Evolutionary conservation across 805 yeast genomes (phyloP), one percentile per base, ranked within the genome.

Genomic region (Candida schatavii): DNA sequence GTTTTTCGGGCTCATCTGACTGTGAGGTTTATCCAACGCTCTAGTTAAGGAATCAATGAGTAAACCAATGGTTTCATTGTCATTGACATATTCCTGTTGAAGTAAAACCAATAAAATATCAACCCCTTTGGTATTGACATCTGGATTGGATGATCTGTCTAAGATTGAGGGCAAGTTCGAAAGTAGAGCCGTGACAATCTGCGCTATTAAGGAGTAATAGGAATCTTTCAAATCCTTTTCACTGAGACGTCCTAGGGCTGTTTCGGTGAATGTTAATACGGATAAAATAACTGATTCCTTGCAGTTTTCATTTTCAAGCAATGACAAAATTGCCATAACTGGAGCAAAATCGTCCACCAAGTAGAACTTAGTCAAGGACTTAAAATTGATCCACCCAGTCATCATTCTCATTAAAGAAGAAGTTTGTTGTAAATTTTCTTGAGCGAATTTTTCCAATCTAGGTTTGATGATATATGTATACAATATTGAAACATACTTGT

Each of bases 341-440:
- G 88, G 77, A 2, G 75, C 68, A 39, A 62, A 70, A 35, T 83
- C 74, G 47, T 85, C 85, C 41, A 71, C 61, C 42, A 72, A 72
- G 34, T 88, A 61, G 44, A 83, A 77, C 11, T 69, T 68, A 36
- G 72, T 64, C 29, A 83, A 68, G 18, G 66, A 64, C 4, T 68
- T 64, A 3, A 50, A 45, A 15, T 56, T 62, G 18, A 70, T 57
- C 81, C 95, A 77, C 6, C 75, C 64, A 5, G 78, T 61, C 52
- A 91, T 75, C 7, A 88, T 56, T 42, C 71, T 77, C 77, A 90
- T 65, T 34, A 91, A 57, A 0, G 95, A 75, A 0, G 97, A 88
- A 0, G 91, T 83, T 52, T 85, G 88, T 55, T 88, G 95, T 25
- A 84, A 67, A 57, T 91, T 93, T 52, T 85, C 96, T 31, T 66